Evolutionary conservation across 2,329 filamentous ascomycete species (phyloP), one percentile per base, ranked within the genome.

Genomic region (Monilinia vaccinii-corymbosi): DNA sequence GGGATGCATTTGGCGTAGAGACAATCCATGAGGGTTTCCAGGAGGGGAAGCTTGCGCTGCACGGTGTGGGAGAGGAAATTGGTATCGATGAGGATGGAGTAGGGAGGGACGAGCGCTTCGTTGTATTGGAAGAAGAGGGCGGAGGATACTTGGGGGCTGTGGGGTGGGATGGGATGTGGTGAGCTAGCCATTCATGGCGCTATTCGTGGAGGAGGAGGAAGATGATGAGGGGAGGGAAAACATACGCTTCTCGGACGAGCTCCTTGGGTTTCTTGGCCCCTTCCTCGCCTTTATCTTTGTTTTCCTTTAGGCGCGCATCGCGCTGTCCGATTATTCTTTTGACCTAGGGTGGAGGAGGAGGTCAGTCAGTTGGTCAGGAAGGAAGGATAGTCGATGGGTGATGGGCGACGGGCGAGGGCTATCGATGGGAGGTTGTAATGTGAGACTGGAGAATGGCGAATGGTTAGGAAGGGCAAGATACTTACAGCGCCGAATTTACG

Each of bases 21-120:
- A 58, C 89, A 88, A 73, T 97, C 91, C 90, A 97, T 96, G 78
- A 97, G 89, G 3, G 87, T 86, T 62, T 93, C 87, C 23, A 96
- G 81, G 14, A 97, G 78, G 38, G 92, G 90, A 23, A 97, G 83
- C 76, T 99, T 97, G 67, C 88, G 85, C 74, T 92, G 89, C 2
- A 97, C 89, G 0, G 91, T 94, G 74, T 96, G 91, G 44, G 86
- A 90, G 64, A 96, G 81, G 71, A 96, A 96, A 72, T 96, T 96
- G 73, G 91, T 68, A 73, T 96, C 90, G 70, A 94, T 81, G 11
- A 95, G 82, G 60, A 68, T 53, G 11, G 77, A 79, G 77, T 96
- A 95, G 1, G 91, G 91, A 4, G 91, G 91, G 18, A 89, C 85
- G 48, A 97, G 83, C 57, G 89, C 88, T 57, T 86, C 87, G 76